Conservation (phyloP, 768 basidiomycete species). For the Brasilioporus rufonigricans region DNA sequence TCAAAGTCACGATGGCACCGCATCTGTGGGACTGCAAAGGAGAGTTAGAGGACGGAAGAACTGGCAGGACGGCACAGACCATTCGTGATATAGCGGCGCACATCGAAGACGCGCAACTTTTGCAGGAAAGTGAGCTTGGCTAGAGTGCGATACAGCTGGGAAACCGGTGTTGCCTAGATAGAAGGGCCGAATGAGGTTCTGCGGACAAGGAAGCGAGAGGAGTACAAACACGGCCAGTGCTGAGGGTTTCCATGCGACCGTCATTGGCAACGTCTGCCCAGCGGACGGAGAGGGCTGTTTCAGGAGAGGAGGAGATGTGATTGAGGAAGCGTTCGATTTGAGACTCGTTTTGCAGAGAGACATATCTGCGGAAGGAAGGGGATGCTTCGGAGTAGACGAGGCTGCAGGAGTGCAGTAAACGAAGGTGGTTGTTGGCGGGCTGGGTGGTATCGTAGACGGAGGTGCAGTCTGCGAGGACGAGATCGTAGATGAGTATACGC, state of each 20-base stretch:
- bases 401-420: constrained; percentile 32
- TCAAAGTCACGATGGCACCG: no score
- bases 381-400: no score
- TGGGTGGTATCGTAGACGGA: constrained; percentile 7
- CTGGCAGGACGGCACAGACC: no score
- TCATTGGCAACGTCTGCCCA: constrained; percentile 45
- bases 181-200: no score
- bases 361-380: no score
- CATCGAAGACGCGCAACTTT: constrained; percentile 39
- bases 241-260: constrained; percentile 26
- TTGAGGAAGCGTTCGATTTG: no score
- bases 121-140: no score
- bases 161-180: constrained; percentile 27
- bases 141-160: constrained; percentile 30
- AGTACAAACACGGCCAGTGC: constrained; percentile 20
- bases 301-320: no score
- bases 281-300: no score
- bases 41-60: no score
- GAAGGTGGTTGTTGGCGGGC: constrained; percentile 36
- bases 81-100: constrained; percentile 17
- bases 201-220: constrained; percentile 9
- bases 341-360: no score
- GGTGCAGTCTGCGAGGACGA: constrained; percentile 29
- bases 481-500: no score
- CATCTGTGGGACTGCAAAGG: constrained; percentile 15